Percentiles rank a stretch among this genome's conserved stretches.
Evolutionary conservation across 2,329 filamentous ascomycete genomes (phyloP).

Genomic region (Colletotrichum sp.): DNA sequence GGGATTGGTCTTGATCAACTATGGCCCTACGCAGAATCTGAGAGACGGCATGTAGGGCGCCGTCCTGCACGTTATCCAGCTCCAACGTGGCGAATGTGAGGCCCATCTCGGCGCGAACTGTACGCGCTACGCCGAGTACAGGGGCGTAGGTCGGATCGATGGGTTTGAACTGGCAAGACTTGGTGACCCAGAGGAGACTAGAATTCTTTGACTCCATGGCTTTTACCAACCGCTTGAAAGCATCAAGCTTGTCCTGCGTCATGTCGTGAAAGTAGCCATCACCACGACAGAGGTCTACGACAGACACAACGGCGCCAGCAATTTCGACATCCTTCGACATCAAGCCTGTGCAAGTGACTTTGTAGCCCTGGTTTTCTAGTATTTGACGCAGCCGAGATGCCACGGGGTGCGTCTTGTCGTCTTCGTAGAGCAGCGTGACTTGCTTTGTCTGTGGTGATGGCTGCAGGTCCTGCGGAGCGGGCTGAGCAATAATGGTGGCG

Average conservation of each 20-base stretch:
- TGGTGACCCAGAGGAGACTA: conserved; percentile 33
- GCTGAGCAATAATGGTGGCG: background rate
- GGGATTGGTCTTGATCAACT: rapidly evolving
- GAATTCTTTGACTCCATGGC: background rate
- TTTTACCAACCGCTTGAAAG: background rate
- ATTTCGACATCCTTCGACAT: background rate
- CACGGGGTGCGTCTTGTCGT: background rate
- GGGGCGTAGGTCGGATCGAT: conserved; percentile 29
- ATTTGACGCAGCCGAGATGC: rapidly evolving
- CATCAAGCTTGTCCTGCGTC: background rate
- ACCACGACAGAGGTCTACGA: background rate
- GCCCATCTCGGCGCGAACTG: conserved; percentile 32
- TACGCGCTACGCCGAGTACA: conserved; percentile 31
- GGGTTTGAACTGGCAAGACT: conserved; percentile 26
- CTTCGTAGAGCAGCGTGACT: background rate
- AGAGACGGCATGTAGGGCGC: background rate
- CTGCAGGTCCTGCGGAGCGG: background rate
- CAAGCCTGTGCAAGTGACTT: background rate
- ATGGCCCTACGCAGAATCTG: background rate
- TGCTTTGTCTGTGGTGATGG: background rate
- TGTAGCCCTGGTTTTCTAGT: background rate
- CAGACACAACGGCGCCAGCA: background rate
- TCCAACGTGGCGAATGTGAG: conserved; percentile 34
- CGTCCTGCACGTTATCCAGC: conserved; percentile 19
- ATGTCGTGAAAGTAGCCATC: conserved; percentile 5